phyloP scores from a whole-genome alignment of 768 basidiomycete genomes.

The Boletus vermiculosoides region DNA sequence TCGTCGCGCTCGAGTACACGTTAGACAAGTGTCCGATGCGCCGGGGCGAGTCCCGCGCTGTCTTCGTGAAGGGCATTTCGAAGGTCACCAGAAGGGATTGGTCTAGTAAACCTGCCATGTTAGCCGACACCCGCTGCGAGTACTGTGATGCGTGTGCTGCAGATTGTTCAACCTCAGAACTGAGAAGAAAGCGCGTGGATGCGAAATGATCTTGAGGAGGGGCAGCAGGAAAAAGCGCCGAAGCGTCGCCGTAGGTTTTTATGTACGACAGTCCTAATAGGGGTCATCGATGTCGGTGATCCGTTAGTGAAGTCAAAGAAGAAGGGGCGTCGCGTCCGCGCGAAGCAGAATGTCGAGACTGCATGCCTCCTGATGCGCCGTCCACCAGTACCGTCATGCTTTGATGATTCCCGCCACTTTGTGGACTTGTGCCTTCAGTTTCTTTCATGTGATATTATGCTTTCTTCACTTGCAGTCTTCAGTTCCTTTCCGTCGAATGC shows the following conservation, averaged over 20 bases:
- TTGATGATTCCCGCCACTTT: not conserved
- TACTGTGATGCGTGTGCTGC: constrained; percentile 1
- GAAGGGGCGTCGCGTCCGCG: not conserved
- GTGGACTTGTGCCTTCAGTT: not conserved
- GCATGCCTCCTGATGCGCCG: constrained; percentile 5
- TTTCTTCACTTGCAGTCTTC: not conserved
- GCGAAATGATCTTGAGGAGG: not conserved
- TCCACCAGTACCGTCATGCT: constrained; percentile 13
- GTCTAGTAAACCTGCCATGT: not conserved
- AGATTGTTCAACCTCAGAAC: not conserved
- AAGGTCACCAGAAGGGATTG: constrained; percentile 9
- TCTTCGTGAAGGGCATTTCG: not conserved
- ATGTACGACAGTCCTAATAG: not conserved
- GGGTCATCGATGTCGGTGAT: not conserved
- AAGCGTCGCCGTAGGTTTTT: constrained; percentile 11
- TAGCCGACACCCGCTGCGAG: not conserved
- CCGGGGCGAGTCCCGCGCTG: constrained; percentile 1
- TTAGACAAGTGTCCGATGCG: constrained; percentile 14
- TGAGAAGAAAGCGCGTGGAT: not conserved
- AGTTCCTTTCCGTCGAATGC: not conserved
- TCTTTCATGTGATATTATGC: not conserved
- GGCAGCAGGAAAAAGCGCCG: not conserved
- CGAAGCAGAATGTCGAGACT: not conserved
- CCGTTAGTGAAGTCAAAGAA: constrained; percentile 8
- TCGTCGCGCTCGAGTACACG: constrained; percentile 16